Percentiles rank a stretch among this genome's conserved stretches.
Conservation (phyloP, 164 flowering plant species). For the Sedum album region DNA sequence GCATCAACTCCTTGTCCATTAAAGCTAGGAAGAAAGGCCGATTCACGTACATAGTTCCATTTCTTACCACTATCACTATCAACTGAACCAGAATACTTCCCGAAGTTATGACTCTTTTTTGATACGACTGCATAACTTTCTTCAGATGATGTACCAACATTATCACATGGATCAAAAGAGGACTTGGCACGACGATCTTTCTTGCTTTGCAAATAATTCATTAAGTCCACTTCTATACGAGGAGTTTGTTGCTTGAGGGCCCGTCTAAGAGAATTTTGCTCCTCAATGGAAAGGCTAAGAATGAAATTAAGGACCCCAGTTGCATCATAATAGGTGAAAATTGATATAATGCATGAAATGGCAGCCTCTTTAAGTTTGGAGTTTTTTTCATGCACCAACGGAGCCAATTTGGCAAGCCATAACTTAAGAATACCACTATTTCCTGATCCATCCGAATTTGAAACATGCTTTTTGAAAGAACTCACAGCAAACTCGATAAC, state of each 20-base stretch:
- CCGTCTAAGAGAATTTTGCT: conserved; percentile 88
- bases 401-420: conserved; percentile 92
- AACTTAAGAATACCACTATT: conserved; percentile 76
- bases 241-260: conserved; percentile 94
- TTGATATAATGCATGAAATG: conserved; percentile 80
- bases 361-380: conserved; percentile 89
- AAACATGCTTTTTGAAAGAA: conserved; percentile 74
- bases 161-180: conserved; percentile 76
- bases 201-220: conserved; percentile 86
- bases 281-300: conserved; percentile 86
- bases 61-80: conserved; percentile 77
- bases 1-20: conserved; percentile 49
- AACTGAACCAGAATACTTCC: conserved; percentile 71
- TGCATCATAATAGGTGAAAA: conserved; percentile 75
- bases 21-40: conserved; percentile 31
- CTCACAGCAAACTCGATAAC: conserved; percentile 89
- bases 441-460: conserved; percentile 63
- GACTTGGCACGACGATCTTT: conserved; percentile 79
- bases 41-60: conserved; percentile 70
- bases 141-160: conserved; percentile 84
- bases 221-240: conserved; percentile 92
- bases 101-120: conserved; percentile 52
- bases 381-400: conserved; percentile 81
- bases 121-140: conserved; percentile 60
- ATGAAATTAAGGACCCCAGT: conserved; percentile 71